Evolutionary conservation across 2,329 filamentous ascomycete genomes (phyloP), one percentile per base, ranked within the genome.

Genomic region (Neopestalotiopsis clavispora): DNA sequence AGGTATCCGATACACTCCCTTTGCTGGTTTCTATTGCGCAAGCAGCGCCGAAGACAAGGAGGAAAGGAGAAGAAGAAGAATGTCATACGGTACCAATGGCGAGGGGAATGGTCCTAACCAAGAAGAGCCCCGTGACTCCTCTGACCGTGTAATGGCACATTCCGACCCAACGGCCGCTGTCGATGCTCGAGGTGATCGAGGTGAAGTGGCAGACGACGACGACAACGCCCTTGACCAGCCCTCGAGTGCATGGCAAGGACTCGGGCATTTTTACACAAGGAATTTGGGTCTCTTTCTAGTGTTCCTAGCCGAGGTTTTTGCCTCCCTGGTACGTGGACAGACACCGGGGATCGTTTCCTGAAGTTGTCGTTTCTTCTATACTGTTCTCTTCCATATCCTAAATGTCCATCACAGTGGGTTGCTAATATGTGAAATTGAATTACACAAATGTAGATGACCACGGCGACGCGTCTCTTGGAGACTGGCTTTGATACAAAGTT

Each of bases 241-340:
- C 10, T 12, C 30, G 20, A 70, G 69, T 9, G 63, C 61, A 45
- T 67, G 71, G 68, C 69, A 71, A 57, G 61, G 63, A 59, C 49
- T 75, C 3, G 71, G 67, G 23, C 68, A 49, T 3, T 91, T 93
- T 13, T 83, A 75, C 79, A 83, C 78, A 79, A 83, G 71, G 49
- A 83, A 83, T 20, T 70, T 83, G 2, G 81, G 81, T 0, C 68
- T 83, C 0, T 77, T 82, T 9, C 76, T 83, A 17, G 79, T 83
- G 0, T 81, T 83, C 59, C 14, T 79, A 9, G 81, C 80, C 0
- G 81, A 83, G 65, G 75, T 82, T 1, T 83, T 83, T 67, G 81
- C 74, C 0, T 82, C 81, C 0, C 75, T 82, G 65, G 81, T 83
- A 72, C 66, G 78, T 66, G 52, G 62, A 4, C 4, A 49, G n/a